Evolutionary conservation across 2,329 filamentous ascomycete species (phyloP), one percentile per base, ranked within the genome.

Genomic region (Cryphonectria naterciae): DNA sequence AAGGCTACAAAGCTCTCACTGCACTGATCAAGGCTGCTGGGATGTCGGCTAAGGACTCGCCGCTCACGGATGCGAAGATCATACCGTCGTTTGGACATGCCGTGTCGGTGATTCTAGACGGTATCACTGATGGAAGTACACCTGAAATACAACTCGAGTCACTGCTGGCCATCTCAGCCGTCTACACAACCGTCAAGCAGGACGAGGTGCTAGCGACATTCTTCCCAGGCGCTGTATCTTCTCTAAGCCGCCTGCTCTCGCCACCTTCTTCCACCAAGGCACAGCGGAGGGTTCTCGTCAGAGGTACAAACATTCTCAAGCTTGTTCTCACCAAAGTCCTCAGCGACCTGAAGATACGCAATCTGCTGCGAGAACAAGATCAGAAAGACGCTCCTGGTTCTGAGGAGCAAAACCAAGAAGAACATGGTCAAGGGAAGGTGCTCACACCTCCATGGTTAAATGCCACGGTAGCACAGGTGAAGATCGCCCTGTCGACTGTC

Each of bases 211-310:
- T 97, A 69, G 93, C 94, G 13, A 95, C 89, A 73, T 96, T 99
- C 77, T 85, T 98, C 58, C 96, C 97, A 0, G 94, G 95, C 13
- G 93, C 93, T 0, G 88, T 97, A 0, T 98, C 96, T 3, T 89
- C 90, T 1, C 83, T 99, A 35, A 91, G 92, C 2, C 95, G 92
- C 76, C 83, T 94, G 0, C 82, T 97, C 66, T 91, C 92, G 5
- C 89, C 89, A 0, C 92, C 91, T 0, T 88, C 87, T 56, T 85
- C 87, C 15, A 82, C 84, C 61, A 89, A 86, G 75, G 80, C 79
- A 0, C 79, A 81, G 61, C 90, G 86, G 74, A 88, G 86, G 56
- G 87, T 97, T 0, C 82, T 98, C 8, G 82, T 90, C 35, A 82
- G 82, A 69, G 88, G 88, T 25, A 78, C 97, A 10, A 82, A 87